Evolutionary conservation across 2,329 filamentous ascomycete genomes (phyloP), one percentile per base, ranked within the genome.

Genomic region (Helminthosporium solani): DNA sequence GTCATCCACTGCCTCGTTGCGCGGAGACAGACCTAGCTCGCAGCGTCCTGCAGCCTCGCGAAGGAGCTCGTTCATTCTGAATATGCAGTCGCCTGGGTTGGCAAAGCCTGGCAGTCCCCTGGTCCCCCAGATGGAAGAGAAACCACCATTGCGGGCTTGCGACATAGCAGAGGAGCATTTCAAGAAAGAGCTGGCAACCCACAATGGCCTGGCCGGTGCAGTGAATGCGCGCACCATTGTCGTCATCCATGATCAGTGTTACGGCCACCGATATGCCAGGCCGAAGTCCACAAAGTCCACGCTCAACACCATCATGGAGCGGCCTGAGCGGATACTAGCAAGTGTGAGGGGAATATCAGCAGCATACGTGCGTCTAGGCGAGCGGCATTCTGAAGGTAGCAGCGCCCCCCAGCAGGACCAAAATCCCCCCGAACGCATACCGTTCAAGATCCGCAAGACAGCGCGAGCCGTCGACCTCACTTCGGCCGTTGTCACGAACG

Each of bases 181-280:
- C 63, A 75, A 77, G 50, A 81, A 78, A 50, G 89, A 95, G 65
- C 70, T 95, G 25, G 59, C 81, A 14, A 70, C 78, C 6, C 85
- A 89, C 59, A 79, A 85, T 46, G 72, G 74, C 25, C 35, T 58
- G 21, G 63, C 55, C 3, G 67, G 64, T 2, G 49, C 61, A n/a
- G 61, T 60, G 8, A 58, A 60, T 9, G 67, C 78, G 2, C 76
- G 90, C 49, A 90, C 90, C 0, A 73, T 95, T 3, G 90, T 97
- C 37, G 80, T 99, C 23, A 75, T 99, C 2, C 90, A 97, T 61
- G 94, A 99, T 73, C 85, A 87, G 42, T 96, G 92, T 71, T 99
- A 97, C 67, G 91, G 92, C 19, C 94, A 99, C 72, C 85, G 90
- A 18, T 99, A 85, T 70, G 89, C 91, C 9, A 81, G 94, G 35